Evolutionary conservation across 108 stramenopile genomes (phyloP), one percentile per base, ranked within the genome.

Genomic region (Parietichytrium sp.): DNA sequence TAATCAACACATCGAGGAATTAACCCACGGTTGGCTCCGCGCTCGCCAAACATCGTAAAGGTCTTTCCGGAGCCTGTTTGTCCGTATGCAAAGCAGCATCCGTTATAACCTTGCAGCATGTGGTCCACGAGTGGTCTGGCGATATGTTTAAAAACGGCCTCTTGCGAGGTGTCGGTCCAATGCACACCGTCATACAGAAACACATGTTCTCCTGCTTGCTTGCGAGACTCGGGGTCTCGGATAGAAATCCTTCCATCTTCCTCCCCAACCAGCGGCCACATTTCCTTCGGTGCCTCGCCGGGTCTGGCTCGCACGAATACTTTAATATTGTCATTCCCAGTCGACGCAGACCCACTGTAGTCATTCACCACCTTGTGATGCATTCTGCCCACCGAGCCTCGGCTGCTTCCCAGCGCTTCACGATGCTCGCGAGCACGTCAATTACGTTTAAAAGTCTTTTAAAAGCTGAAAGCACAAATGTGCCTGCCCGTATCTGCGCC

Each of bases 31-130:
- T 72, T 72, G 31, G 54, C 88, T 0, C 48, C 86, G 18, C 80
- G 80, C 45, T 87, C 30, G 26, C 89, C 89, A 42, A 89, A 89
- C 89, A 89, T 89, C 30, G 85, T 85, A 80, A 89, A 87, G 4
- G 79, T 52, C 30, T 84, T 83, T 48, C 83, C 30, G 18, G 86
- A 86, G 12, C 89, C 89, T 8, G 89, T 90, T 51, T 90, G 88
- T 0, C 89, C 89, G 79, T 90, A 91, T 3, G 90, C 90, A 23
- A 91, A 90, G 72, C 86, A 89, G 82, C 90, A 91, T 18, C 82
- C 80, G 53, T 89, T 90, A 53, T 89, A 91, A 16, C 90, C 90
- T 4, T 16, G 29, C 26, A 91, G 26, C 25, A 85, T 51, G 50
- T 90, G 87, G 13, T 87, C 86, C 23, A 90, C 84, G 47, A 88